phyloP scores from a whole-genome alignment of 306 rosid genomes.

The Fagus crenata region DNA sequence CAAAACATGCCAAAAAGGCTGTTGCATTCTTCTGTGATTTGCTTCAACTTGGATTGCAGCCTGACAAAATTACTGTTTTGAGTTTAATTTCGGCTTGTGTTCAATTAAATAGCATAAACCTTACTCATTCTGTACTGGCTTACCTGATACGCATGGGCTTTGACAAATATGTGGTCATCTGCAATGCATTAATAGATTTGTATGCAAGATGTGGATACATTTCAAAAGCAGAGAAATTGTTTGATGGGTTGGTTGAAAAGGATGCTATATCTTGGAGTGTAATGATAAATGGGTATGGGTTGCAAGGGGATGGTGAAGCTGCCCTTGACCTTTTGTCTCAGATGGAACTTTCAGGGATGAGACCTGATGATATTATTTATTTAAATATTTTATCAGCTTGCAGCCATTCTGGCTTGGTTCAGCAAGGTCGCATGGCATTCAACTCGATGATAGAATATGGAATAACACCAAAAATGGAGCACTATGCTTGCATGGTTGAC shows the following conservation, averaged over 20 bases:
- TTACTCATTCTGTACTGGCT: constrained; percentile 10
- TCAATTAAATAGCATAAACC: constrained; percentile 25
- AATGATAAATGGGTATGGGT: constrained; percentile 39
- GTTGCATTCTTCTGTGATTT: constrained; percentile 17
- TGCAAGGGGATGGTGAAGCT: constrained; percentile 36
- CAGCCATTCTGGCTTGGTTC: constrained; percentile 39
- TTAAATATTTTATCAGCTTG: constrained; percentile 36
- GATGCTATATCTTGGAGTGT: constrained; percentile 35
- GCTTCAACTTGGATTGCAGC: constrained; percentile 33
- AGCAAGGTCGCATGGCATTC: constrained; percentile 31
- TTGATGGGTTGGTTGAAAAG: constrained; percentile 25
- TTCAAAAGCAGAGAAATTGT: constrained; percentile 30
- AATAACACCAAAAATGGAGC: constrained; percentile 25
- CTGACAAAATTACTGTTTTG: constrained; percentile 33
- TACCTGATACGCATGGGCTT: constrained; percentile 28
- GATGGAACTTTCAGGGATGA: constrained; percentile 30
- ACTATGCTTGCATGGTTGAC: constrained; percentile 40
- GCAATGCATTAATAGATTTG: constrained; percentile 36
- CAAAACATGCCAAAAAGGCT: constrained; percentile 13
- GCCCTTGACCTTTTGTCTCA: constrained; percentile 36
- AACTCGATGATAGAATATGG: constrained; percentile 29
- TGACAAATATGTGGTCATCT: constrained; percentile 23
- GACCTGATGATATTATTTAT: constrained; percentile 24
- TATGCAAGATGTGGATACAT: constrained; percentile 36
- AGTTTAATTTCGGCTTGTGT: constrained; percentile 34